These are phyloP conservation scores for Lotus japonicus DNA, from an alignment of 306 rosid species.

Conservation along the genomic window DNA sequence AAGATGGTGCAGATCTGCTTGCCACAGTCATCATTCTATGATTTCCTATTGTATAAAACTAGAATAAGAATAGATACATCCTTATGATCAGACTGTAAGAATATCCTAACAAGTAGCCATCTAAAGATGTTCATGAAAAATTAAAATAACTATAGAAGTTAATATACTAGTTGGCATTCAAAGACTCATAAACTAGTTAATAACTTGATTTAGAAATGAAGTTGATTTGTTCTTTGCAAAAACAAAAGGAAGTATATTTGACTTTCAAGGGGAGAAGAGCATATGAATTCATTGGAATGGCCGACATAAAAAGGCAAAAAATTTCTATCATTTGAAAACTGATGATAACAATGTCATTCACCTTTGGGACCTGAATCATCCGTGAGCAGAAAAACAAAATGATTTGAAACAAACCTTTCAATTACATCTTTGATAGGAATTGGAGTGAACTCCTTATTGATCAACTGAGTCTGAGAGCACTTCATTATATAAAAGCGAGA, in stretches of 20 bases:
- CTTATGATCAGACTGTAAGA: slow-evolving; percentile 12
- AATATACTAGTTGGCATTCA: neutral
- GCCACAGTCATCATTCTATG: neutral
- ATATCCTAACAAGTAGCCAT: slow-evolving; percentile 12
- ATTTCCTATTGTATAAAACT: neutral
- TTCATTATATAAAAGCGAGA: slow-evolving; percentile 55
- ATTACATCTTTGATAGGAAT: slow-evolving; percentile 52
- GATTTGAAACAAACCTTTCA: slow-evolving; percentile 43
- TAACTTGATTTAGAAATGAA: neutral
- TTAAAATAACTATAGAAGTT: neutral
- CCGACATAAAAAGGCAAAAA: neutral
- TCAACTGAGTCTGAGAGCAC: slow-evolving; percentile 34
- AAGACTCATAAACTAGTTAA: slow-evolving; percentile 11
- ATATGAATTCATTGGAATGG: slow-evolving; percentile 4
- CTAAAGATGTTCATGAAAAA: neutral
- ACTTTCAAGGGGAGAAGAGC: neutral
- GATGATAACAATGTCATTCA: neutral
- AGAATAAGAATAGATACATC: neutral
- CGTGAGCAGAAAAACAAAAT: neutral
- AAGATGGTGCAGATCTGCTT: neutral
- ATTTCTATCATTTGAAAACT: neutral
- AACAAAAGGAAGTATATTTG: neutral
- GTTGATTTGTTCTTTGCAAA: neutral
- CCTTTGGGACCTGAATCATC: slow-evolving; percentile 5
- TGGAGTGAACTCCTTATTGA: slow-evolving; percentile 16